Percentiles rank a stretch among this genome's conserved stretches.
phyloP scores from a whole-genome alignment of 228 moss, liverwort and hornwort genomes.

The Sphagnum fallax region DNA sequence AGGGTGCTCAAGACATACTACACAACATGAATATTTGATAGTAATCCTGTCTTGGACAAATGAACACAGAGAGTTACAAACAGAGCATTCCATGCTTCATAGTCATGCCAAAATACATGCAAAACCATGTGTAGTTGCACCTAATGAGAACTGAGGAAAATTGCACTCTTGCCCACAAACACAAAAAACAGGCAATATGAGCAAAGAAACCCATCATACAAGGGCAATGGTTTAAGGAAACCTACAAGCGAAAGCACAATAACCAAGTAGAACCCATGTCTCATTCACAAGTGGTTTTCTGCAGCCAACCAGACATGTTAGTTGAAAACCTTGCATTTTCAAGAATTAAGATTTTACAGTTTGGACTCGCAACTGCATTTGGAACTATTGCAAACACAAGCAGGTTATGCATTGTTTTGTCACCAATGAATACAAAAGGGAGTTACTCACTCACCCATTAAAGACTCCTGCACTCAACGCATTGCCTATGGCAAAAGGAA shows the following conservation, averaged over 20 bases:
- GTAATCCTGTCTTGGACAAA: neutral
- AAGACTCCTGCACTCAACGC: conserved; percentile 67
- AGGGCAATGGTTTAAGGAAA: neutral
- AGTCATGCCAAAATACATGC: too few species aligned
- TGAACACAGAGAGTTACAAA: neutral
- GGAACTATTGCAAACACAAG: neutral
- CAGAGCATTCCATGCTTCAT: too few species aligned
- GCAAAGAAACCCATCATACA: neutral
- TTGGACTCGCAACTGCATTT: too few species aligned
- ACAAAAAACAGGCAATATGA: neutral
- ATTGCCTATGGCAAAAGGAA: conserved; percentile 83
- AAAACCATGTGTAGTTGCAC: too few species aligned
- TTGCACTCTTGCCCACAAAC: neutral
- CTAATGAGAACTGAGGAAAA: neutral
- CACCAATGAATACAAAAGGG: neutral
- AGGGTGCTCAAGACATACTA: neutral
- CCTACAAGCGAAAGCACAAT: conserved; percentile 57
- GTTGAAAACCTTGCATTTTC: too few species aligned
- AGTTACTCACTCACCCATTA: conserved; percentile 50
- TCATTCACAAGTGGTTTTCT: conserved; percentile 83
- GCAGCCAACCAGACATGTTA: conserved; percentile 3
- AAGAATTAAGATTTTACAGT: too few species aligned
- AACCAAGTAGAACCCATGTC: conserved; percentile 65
- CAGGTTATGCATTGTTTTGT: neutral
- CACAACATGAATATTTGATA: neutral